Conservation (phyloP, 1,284 basidiomycete species). For the Kalmanozyma brasiliensis region DNA sequence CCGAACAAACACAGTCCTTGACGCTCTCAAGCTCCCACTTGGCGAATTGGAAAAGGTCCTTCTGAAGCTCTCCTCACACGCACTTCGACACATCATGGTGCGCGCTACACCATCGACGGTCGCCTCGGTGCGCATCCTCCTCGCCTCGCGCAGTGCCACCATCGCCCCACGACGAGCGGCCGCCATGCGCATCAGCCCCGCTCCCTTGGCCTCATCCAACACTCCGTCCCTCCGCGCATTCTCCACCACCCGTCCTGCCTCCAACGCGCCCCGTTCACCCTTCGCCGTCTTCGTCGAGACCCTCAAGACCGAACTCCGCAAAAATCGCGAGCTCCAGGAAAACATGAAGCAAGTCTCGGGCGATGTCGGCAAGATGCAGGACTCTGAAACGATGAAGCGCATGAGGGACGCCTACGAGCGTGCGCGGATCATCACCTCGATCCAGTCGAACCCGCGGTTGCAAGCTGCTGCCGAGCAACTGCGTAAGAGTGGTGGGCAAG, state of each 20-base stretch:
- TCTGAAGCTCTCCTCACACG: too few species aligned
- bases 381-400: conserved; percentile 93
- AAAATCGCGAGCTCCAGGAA: conserved; percentile 93
- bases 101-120: conserved; percentile 7
- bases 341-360: conserved; percentile 97
- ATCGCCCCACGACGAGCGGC: conserved; percentile 18
- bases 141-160: conserved; percentile 22
- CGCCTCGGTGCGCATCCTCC: conserved; percentile 14
- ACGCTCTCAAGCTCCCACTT: too few species aligned
- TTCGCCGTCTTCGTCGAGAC: conserved; percentile 97
- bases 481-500: conserved; percentile 86
- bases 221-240: conserved; percentile 10
- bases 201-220: too few species aligned
- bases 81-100: conserved; percentile 15
- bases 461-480: conserved; percentile 91
- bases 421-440: conserved; percentile 89
- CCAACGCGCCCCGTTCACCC: conserved; percentile 73
- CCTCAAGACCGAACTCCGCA: conserved; percentile 87
- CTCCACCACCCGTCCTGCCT: conserved; percentile 3
- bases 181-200: not conserved
- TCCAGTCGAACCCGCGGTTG: conserved; percentile 94
- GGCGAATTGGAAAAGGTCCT: too few species aligned
- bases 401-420: conserved; percentile 91
- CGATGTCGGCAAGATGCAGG: conserved; percentile 95
- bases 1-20: too few species aligned